Base-by-base conservation (phyloP, 352 stramenopile species). In the Phytophthora sojae region DNA sequence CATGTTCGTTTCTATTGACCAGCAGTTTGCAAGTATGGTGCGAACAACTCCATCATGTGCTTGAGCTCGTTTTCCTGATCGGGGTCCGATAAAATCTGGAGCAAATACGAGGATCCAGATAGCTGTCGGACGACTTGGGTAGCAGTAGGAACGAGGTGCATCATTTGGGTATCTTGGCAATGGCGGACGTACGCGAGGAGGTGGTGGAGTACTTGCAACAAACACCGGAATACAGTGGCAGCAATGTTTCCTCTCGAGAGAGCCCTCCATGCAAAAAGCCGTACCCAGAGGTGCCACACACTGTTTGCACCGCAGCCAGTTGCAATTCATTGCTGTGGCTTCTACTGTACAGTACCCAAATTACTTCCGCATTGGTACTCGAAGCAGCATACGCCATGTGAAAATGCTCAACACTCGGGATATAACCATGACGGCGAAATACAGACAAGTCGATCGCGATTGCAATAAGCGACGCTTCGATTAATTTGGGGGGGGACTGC, bases 141-240 rank as follows among this genome's bases (percentile, higher is more conserved):
- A 2, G 84, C 81, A 15, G 81, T 76, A 21, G 73, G 29, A 2
- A 86, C 57, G 14, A 84, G 62, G 8, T 80, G 59, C 23, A 64
- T 79, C 64, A 79, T 85, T n/a, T 77, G 37, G 17, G 52, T 55
- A 23, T 83, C 71, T 25, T 80, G 61, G 23, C 82, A 89, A 29
- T 80, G 73, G 47, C 70, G 79, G 57, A 85, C 55, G 42, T 88
- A 93, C 37, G 75, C 80, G 21, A 93, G 79, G 7, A 93, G 65
- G n/a, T 83, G 81, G 53, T 91, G 79, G 3, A 93, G 72, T 25
- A 91, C 55, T 63, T 89, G 81, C 63, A 94, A 79, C 25, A 94
- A 64, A 50, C 72, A 81, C 23, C 74, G 76, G 57, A 94, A 94
- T 26, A 75, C 80, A 11, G 62, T 60, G 15, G 61, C 56, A 77